Base-by-base conservation (phyloP, 1,284 basidiomycete species). In the Schizophyllum amplum region DNA sequence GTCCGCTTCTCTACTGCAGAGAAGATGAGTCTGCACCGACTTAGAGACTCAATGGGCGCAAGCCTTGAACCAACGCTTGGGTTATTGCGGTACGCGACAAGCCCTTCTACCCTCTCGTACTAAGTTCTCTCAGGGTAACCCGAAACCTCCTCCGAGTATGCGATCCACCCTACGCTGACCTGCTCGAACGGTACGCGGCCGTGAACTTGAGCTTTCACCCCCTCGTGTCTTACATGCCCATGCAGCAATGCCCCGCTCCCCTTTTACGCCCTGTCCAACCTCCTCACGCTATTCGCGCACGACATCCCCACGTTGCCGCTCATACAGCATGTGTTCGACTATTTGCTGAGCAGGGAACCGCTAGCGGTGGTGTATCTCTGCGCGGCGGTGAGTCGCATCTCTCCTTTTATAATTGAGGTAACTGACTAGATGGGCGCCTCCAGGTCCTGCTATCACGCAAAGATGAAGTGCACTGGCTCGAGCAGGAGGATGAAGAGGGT, bases 241-340 rank as follows among this genome's bases (percentile, higher is more conserved):
- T 26, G 51, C 55, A 75, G 72, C 52, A 71, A 66, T 54, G 79
- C 86, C 0, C 84, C 87, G 0, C 73, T 93, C 2, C 92, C 92
- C 0, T 92, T 90, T 69, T 94, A 90, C 67, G 92, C 93, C 0
- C 79, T 98, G 6, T 91, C 93, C 11, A 93, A 94, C 74, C 81
- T 97, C 46, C 75, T 98, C 46, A 96, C 94, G 0, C 78, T 97
- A 25, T 91, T 97, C 70, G 87, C 94, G 4, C 94, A 98, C 69
- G 93, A 96, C 65, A 79, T 92, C 57, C 90, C 92, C 7, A 90
- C 87, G 0, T 77, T 95, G 22, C 79, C 85, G 2, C 81, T 94
- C 22, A 88, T 93, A 26, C 92, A 94, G 69, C 84, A 92, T 59
- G 81, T 94, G 51, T 93, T 96, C 68, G 94, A 96, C 71, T 97